Percentiles rank a stretch among this genome's conserved stretches.
Evolutionary conservation across 2,329 filamentous ascomycete species (phyloP).

Genomic region (Cytospora piceae): DNA sequence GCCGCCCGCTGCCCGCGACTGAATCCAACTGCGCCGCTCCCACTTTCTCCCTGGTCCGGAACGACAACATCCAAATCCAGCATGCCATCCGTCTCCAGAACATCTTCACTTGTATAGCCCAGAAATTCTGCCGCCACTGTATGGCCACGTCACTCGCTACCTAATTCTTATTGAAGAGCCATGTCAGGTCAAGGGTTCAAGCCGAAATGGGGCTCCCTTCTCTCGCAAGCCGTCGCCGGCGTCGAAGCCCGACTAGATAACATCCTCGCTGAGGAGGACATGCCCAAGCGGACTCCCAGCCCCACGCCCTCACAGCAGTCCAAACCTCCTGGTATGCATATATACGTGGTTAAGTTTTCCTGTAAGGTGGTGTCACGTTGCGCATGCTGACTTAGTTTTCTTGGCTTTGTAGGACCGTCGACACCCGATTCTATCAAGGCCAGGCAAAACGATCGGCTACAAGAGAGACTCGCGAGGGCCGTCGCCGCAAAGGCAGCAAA

Average conservation of each 20-base stretch:
- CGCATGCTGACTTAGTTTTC: constrained; percentile 23
- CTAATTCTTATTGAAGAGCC: constrained; percentile 31
- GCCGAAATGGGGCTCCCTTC: constrained; percentile 76
- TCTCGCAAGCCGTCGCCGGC: constrained; percentile 89
- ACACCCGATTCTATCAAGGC: constrained; percentile 63
- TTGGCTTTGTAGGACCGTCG: constrained; percentile 49
- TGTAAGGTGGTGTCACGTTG: neutral
- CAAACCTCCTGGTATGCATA: constrained; percentile 38
- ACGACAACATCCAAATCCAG: constrained; percentile 21
- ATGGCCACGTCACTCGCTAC: constrained; percentile 30
- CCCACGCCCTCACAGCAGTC: constrained; percentile 39
- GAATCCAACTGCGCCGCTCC: constrained; percentile 18
- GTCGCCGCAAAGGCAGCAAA: constrained; percentile 69
- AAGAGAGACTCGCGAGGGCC: constrained; percentile 87
- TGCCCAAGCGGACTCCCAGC: constrained; percentile 44
- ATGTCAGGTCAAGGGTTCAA: constrained; percentile 56
- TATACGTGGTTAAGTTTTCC: too few species aligned
- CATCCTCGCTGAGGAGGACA: constrained; percentile 80
- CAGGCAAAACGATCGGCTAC: constrained; percentile 77
- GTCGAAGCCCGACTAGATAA: constrained; percentile 92
- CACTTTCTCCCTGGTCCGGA: constrained; percentile 24
- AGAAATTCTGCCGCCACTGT: constrained; percentile 17
- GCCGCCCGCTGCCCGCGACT: constrained; percentile 10
- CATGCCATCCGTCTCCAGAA: constrained; percentile 25
- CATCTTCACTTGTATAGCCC: constrained; percentile 13